Percentiles rank a stretch among this genome's conserved stretches.
Conservation (phyloP, 306 rosid genomes). For the Potentilla sterilis region DNA sequence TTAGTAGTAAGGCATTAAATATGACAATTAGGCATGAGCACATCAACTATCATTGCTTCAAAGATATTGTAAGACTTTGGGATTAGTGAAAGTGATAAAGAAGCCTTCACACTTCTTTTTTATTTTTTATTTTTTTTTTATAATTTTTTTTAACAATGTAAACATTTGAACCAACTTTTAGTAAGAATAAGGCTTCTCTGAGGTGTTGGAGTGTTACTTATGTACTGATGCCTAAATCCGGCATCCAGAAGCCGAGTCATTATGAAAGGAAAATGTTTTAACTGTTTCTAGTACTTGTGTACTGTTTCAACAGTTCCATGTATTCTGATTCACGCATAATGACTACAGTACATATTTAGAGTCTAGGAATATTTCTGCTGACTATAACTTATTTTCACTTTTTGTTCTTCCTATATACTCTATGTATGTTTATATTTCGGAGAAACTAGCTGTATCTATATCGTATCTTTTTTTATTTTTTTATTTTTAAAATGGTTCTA, state of each 20-base stretch:
- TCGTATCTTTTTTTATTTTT: background rate
- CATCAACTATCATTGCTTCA: background rate
- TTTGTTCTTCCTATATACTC: background rate
- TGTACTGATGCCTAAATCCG: background rate
- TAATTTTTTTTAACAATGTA: background rate
- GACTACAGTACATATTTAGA: background rate
- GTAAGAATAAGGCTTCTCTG: background rate
- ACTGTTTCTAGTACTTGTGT: too few relatives aligned
- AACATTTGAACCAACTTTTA: background rate
- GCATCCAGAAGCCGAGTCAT: background rate
- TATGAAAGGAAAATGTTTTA: too few relatives aligned
- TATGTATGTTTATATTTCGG: background rate
- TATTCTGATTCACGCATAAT: background rate
- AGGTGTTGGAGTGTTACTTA: background rate
- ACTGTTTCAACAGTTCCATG: background rate
- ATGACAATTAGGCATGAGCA: background rate
- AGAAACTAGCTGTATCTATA: background rate
- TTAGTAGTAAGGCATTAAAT: background rate
- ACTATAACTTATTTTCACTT: background rate
- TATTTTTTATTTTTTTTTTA: fast-evolving
- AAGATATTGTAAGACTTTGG: background rate
- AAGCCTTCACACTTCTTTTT: background rate
- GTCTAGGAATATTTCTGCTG: background rate
- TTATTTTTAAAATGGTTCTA: background rate
- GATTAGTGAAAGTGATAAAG: background rate